Percentiles rank a stretch among this genome's conserved stretches.
Conservation (phyloP, 768 basidiomycete genomes). For the Serendipita vermifera region DNA sequence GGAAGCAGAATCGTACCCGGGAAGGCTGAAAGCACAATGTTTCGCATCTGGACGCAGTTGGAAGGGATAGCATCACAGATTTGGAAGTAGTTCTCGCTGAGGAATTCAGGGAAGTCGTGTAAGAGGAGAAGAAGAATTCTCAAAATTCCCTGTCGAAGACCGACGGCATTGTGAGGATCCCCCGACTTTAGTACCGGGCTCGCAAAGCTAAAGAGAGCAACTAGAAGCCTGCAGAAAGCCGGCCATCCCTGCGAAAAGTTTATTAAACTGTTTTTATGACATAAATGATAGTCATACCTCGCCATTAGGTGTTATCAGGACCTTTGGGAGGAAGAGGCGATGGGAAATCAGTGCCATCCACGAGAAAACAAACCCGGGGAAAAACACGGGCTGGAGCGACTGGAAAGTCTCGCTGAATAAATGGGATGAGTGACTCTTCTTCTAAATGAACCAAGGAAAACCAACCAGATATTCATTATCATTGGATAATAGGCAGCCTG, state of each 20-base stretch:
- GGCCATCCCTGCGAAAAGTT: conserved; percentile 59
- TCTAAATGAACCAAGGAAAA: conserved; percentile 12
- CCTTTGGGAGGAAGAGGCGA: conserved; percentile 92
- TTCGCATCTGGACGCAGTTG: conserved; percentile 89
- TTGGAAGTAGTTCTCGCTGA: conserved; percentile 92
- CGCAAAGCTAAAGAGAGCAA: conserved; percentile 92
- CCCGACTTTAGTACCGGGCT: conserved; percentile 78
- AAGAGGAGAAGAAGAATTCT: conserved; percentile 87
- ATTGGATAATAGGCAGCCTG: conserved; percentile 84
- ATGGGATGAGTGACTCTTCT: conserved; percentile 14
- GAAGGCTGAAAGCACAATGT: conserved; percentile 93
- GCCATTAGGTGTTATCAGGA: conserved; percentile 74
- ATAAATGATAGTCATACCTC: conserved; percentile 39
- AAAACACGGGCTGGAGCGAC: conserved; percentile 89
- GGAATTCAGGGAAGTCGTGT: conserved; percentile 97
- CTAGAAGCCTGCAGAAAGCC: conserved; percentile 85
- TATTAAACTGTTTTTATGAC: conserved; percentile 5
- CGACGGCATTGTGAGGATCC: conserved; percentile 65
- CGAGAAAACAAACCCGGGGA: conserved; percentile 96
- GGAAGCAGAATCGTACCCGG: conserved; percentile 70
- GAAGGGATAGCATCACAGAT: conserved; percentile 88
- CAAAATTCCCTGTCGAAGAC: conserved; percentile 81
- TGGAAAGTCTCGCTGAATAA: conserved; percentile 75
- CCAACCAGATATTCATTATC: conserved; percentile 75
- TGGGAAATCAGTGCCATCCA: conserved; percentile 97